A percentile compares a stretch with the other conserved stretches of the same genome.
phyloP scores from a whole-genome alignment of 805 yeast species.

The Kuraishia floccosa region DNA sequence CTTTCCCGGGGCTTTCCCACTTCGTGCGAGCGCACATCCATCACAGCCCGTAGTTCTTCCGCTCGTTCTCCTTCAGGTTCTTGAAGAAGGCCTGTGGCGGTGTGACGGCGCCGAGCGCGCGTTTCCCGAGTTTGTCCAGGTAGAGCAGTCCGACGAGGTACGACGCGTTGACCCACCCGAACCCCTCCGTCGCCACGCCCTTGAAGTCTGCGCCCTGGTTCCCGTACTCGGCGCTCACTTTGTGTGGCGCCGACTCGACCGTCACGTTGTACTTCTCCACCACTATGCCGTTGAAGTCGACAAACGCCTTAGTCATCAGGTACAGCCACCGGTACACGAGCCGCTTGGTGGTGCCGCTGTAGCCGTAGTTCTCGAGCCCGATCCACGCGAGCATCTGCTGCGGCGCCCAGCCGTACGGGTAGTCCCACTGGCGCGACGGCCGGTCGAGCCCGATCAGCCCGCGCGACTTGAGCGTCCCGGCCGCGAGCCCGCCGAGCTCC shows the following conservation, averaged over 20 bases:
- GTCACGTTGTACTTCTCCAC: conserved; percentile 94
- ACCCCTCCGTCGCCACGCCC: conserved; percentile 93
- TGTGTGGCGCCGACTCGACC: conserved; percentile 72
- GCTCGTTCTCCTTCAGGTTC: conserved; percentile 31
- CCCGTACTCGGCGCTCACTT: conserved; percentile 93
- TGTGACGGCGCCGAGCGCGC: conserved; percentile 73
- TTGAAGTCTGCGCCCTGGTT: conserved; percentile 90
- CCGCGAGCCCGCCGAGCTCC: conserved; percentile 78
- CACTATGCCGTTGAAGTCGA: conserved; percentile 86
- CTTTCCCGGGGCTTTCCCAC: no score
- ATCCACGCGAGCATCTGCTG: conserved; percentile 94
- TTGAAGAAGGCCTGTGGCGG: conserved; percentile 56
- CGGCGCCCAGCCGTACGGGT: conserved; percentile 98
- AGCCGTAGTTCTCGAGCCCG: conserved; percentile 70
- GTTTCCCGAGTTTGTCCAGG: conserved; percentile 51
- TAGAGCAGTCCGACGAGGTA: conserved; percentile 62
- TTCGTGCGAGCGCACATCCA: background rate
- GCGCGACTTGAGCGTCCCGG: conserved; percentile 68
- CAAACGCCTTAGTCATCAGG: conserved; percentile 82
- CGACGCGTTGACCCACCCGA: conserved; percentile 96
- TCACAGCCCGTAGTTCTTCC: conserved; percentile 32
- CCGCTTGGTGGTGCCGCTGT: conserved; percentile 49
- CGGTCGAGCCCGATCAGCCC: conserved; percentile 58
- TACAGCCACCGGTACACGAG: conserved; percentile 82
- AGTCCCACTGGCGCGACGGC: conserved; percentile 97